Percentiles rank a stretch among this genome's conserved stretches.
phyloP scores from a whole-genome alignment of 1,139 yeast genomes.

The Arxiozyma slooffiae region DNA sequence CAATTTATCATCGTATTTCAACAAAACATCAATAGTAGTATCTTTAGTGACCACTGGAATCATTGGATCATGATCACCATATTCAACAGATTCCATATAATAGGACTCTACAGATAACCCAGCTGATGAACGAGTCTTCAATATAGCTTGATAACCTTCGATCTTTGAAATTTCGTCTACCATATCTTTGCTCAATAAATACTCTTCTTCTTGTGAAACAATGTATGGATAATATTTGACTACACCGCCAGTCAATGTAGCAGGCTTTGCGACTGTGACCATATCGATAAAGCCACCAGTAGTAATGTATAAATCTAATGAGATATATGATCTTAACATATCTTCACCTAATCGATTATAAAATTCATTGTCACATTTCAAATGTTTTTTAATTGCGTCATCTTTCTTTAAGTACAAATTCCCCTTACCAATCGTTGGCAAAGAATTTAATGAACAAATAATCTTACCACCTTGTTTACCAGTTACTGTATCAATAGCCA shows the following conservation, averaged over 20 bases:
- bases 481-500: conserved; percentile 51
- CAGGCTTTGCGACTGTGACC: conserved; percentile 60
- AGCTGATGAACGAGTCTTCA: conserved; percentile 78
- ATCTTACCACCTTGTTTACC: conserved; percentile 68
- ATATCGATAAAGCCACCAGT: conserved; percentile 61
- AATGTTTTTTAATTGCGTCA: conserved; percentile 49
- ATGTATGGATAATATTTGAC: conserved; percentile 60
- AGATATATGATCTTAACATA: conserved; percentile 51
- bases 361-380: conserved; percentile 52
- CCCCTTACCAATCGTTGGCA: conserved; percentile 86
- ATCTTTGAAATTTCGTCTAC: conserved; percentile 37
- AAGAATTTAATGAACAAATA: conserved; percentile 51
- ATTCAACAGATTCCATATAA: conserved; percentile 43
- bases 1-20: conserved; percentile 69
- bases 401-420: conserved; percentile 47
- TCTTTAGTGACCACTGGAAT: conserved; percentile 58
- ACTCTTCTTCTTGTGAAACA: conserved; percentile 60
- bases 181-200: conserved; percentile 53
- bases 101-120: conserved; percentile 81
- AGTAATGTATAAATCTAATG: conserved; percentile 67
- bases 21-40: conserved; percentile 60
- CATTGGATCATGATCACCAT: conserved; percentile 47
- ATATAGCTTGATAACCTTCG: conserved; percentile 69
- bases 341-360: conserved; percentile 54
- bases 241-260: conserved; percentile 64